Evolutionary conservation across 73 alveolate genomes (phyloP).

Genomic region (Paramecium pentaurelia): DNA sequence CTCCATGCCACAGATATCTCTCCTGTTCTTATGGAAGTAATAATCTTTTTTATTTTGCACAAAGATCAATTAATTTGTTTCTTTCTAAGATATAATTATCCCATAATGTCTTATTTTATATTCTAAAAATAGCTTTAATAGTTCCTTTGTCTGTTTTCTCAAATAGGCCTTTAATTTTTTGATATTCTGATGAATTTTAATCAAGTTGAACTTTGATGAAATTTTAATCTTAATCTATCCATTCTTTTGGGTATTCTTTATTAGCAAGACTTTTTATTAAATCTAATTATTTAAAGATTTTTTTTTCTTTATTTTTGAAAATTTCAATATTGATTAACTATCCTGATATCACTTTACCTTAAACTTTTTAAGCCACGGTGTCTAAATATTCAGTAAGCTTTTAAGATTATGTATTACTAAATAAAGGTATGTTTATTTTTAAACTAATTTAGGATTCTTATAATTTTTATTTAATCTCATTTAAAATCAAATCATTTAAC

Average conservation of each 20-base stretch:
- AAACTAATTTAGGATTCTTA: neutral
- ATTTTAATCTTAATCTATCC: neutral
- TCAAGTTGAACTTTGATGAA: neutral
- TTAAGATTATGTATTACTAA: neutral
- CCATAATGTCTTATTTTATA: neutral
- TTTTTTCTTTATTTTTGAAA: neutral
- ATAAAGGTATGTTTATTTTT: neutral
- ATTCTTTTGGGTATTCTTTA: neutral
- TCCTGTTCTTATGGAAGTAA: neutral
- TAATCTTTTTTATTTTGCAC: neutral
- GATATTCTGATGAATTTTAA: neutral
- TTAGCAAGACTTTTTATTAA: neutral
- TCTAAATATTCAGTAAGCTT: neutral
- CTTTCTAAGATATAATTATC: neutral
- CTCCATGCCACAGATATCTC: slow-evolving; percentile 44
- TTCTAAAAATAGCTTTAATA: neutral
- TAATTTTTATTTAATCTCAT: neutral
- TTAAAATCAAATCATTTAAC: neutral
- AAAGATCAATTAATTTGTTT: neutral
- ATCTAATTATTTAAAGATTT: neutral
- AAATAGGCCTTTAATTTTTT: neutral
- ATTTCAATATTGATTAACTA: neutral
- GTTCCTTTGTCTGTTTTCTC: neutral
- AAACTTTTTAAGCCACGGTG: neutral
- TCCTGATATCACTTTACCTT: neutral